These are phyloP conservation scores for Globisporangium sylvaticum DNA, from an alignment of 352 stramenopile species.

Conservation along the genomic window DNA sequence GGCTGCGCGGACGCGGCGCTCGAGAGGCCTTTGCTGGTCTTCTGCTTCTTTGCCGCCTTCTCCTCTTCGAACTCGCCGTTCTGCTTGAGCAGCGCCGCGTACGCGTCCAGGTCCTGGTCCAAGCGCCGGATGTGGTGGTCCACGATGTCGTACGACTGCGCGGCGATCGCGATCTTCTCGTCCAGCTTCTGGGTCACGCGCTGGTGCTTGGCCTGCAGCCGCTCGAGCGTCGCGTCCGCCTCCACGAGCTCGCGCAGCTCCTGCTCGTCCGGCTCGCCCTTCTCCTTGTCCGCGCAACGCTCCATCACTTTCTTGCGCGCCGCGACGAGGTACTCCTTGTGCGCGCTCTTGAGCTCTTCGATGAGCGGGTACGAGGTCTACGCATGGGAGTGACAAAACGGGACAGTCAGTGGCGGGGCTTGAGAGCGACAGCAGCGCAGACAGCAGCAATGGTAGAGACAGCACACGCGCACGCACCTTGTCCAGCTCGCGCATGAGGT, in stretches of 20 bases:
- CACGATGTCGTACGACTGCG: conserved; percentile 83
- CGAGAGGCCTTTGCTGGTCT: conserved; percentile 20
- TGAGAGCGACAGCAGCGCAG: background rate
- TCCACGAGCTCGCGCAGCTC: conserved; percentile 69
- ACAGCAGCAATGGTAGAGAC: background rate
- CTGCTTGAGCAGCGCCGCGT: conserved; percentile 60
- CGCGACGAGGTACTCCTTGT: conserved; percentile 58
- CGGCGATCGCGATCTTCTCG: conserved; percentile 85
- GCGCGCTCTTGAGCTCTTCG: conserved; percentile 62
- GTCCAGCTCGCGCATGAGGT: conserved; percentile 86
- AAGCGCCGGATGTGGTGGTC: conserved; percentile 84
- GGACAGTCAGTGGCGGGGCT: conserved; percentile 5
- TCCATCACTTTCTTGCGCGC: conserved; percentile 61
- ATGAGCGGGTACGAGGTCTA: conserved; percentile 77
- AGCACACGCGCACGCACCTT: conserved; percentile 37
- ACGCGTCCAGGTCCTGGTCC: conserved; percentile 74
- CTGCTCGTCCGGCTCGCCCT: conserved; percentile 50
- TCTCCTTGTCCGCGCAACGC: conserved; percentile 45
- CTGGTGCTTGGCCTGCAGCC: conserved; percentile 54
- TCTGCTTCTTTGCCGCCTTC: conserved; percentile 52
- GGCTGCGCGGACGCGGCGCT: background rate
- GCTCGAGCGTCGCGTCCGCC: conserved; percentile 39
- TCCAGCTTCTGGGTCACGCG: conserved; percentile 82
- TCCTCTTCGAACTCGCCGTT: conserved; percentile 84
- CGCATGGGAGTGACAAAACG: too few relatives aligned